Base-by-base conservation (phyloP, 2,329 filamentous ascomycete genomes). In the Fusarium sp. region DNA sequence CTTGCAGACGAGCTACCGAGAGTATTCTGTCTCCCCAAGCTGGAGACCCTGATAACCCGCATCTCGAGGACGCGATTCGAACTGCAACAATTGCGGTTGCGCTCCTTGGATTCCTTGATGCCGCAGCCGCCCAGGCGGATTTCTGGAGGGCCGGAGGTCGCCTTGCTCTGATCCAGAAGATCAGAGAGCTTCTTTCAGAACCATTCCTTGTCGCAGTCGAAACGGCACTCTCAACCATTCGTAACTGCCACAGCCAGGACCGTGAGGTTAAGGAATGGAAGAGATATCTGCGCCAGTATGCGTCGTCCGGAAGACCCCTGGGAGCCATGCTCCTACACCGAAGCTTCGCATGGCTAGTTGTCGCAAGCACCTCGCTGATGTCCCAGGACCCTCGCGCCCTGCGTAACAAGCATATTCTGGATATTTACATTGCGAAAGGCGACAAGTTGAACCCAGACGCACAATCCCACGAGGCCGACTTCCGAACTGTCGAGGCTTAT, bases 291-390 rank as follows among this genome's bases (percentile, higher is more conserved):
- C 91, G 91, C 46, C 91, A 94, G 66, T 99, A 98, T 80, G 89
- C 92, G 27, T 87, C 89, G 14, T 86, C 88, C 63, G 92, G 92
- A 9, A 88, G 93, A 18, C 95, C 96, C 0, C 82, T 99, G 44
- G 93, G 96, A 9, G 93, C 94, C 11, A 96, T 97, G 90, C 85
- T 98, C 6, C 81, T 99, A 20, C 93, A 97, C 77, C 89, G 93
- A 75, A 93, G 91, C 68, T 96, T 97, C 77, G 93, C 96, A 85
- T 90, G 89, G 79, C 87, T 98, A 31, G 84, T 97, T 11, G 90
- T 93, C 33, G 89, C 93, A 2, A 90, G 88, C 58, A 93, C 92
- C 2, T 92, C 92, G 13, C 85, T 95, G 27, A 83, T 95, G 65
- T 84, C 93, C 16, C 85, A 87, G 31, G 88, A 90, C 40, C 84